Evolutionary conservation across 2,329 filamentous ascomycete species (phyloP), one percentile per base, ranked within the genome.

Genomic region (Colletotrichum tabaci): DNA sequence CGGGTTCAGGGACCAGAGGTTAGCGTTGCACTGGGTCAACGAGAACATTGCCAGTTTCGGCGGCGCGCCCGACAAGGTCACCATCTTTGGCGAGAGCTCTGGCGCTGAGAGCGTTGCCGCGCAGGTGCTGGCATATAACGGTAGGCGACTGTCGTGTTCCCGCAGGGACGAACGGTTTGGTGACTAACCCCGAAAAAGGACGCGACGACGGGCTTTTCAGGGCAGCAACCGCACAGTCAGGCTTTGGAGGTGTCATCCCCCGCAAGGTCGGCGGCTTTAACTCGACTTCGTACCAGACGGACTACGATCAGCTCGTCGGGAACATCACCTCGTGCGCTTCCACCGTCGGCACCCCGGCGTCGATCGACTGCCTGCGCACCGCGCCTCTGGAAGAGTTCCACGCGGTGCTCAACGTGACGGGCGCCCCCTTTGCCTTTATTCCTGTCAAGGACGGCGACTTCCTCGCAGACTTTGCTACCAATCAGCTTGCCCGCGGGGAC

Each of bases 121-220:
- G 3, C 86, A 88, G 57, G 79, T 87, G 0, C 77, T 84, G 21
- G 85, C 86, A 6, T 87, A 87, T 67, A 83, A 84, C 16, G 87
- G 87, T 61, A 44, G 50, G 62, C n/a, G 16, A 13, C 50, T n/a
- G 23, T 38, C 38, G 9, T n/a, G 9, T 55, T n/a, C 49, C 9
- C 23, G 40, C 9, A n/a, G 26, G 53, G 23, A 9, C 16, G 13
- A 16, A 53, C 16, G 10, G 5, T n/a, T 13, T 12, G 15, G 7
- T 15, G 44, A 35, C 66, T 63, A 15, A 72, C 47, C 26, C 6
- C 23, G 21, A 15, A 2, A n/a, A 30, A 72, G 80, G 80, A 1
- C 80, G 86, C 23, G 82, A 88, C 60, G 86, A 89, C 66, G 80
- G 81, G 0, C 82, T 90, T 0, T 90, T 90, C 75, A 81, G 84